These are phyloP conservation scores for Hypoxylon sp. DNA, from an alignment of 2,329 filamentous ascomycete species.

Conservation along the genomic window DNA sequence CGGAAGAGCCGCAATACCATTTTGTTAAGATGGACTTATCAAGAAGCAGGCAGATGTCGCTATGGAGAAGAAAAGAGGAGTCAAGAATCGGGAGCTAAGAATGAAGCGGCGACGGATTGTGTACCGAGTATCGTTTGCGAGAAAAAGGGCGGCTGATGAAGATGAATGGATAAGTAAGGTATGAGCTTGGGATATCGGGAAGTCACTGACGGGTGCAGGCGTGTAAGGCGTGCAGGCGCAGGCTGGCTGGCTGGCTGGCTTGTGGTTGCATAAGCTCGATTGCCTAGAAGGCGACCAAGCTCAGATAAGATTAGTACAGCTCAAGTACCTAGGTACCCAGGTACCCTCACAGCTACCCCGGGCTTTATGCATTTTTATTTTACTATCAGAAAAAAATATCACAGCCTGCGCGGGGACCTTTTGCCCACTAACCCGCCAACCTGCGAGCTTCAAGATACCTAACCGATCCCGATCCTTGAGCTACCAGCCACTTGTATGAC, in stretches of 20 bases:
- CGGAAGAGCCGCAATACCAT: conserved; percentile 38
- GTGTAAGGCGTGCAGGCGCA: too few species aligned
- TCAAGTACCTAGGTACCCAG: too few species aligned
- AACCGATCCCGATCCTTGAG: neutral
- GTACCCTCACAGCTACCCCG: conserved; percentile 45
- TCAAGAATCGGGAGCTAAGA: neutral
- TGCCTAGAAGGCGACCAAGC: conserved; percentile 41
- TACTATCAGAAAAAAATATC: conserved; percentile 27
- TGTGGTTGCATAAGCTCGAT: conserved; percentile 44
- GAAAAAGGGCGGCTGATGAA: conserved; percentile 12
- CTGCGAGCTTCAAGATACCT: conserved; percentile 9
- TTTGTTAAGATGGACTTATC: conserved; percentile 42
- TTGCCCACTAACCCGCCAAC: neutral
- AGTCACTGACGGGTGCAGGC: conserved; percentile 25
- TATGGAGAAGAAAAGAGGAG: conserved; percentile 6
- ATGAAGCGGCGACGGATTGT: neutral
- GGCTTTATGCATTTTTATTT: conserved; percentile 37
- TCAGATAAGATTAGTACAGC: too few species aligned
- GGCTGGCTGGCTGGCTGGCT: too few species aligned
- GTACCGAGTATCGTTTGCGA: neutral
- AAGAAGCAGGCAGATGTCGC: conserved; percentile 4
- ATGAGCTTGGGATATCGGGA: conserved; percentile 18
- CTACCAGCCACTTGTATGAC: neutral
- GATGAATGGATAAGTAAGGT: conserved; percentile 12
- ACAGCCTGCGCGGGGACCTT: conserved; percentile 28